Evolutionary conservation across 208 protist species (phyloP), one percentile per base, ranked within the genome.

Genomic region (Dictyostelium gargantuum): DNA sequence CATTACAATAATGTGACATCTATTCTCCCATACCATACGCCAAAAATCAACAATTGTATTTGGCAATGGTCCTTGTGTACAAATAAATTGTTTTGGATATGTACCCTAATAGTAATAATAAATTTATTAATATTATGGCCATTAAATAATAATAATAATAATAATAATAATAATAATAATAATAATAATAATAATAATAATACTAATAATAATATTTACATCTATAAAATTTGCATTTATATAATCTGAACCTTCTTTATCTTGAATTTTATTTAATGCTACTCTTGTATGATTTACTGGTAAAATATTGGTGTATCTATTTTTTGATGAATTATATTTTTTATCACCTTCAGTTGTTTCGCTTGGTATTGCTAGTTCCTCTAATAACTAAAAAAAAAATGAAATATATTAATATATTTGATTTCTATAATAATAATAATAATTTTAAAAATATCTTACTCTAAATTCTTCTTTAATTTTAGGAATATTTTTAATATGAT

Each of bases 21-120:
- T 23, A 32, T 91, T 84, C 19, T 96, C 94, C 89, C 93, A 95
- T 11, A 96, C 70, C 95, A 96, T 96, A 61, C 86, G 40, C 95
- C 95, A 96, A 93, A 96, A 96, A 56, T 96, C 95, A 15, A 26
- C 23, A 40, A 96, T 74, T 21, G 95, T 96, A 29, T 94, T 80
- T 63, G 77, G 91, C 9, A 94, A 58, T 54, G 95, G 95, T 40
- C 94, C 95, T 91, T 96, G 95, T 40, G 95, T 94, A 8, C 85
- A 81, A 44, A 96, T 96, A 58, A 95, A 96, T 58, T 72, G 58
- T 48, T 72, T 85, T 42, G 91, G 63, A 29, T 56, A 54, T 46
- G 44, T 81, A 11, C 80, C 70, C 50, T 61, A 29, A 35, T 46
- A 50, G 21, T 58, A 56, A 61, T 8, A 46, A 70, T 9, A 58